A percentile compares a stretch with the other conserved stretches of the same genome.
phyloP scores from a whole-genome alignment of 306 rosid species.

The Dryas alaskensis region DNA sequence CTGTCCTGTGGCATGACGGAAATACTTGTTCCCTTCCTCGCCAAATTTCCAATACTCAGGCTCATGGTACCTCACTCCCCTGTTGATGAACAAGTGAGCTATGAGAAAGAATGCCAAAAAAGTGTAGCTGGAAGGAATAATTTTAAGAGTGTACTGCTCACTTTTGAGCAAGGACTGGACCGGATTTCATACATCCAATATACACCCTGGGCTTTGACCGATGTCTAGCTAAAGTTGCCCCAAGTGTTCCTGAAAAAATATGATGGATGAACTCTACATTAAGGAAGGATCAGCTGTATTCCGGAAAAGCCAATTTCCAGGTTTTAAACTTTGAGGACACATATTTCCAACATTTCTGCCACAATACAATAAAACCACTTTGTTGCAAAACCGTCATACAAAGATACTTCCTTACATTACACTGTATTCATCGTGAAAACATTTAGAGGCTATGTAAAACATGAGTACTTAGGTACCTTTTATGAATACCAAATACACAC shows the following conservation, averaged over 20 bases:
- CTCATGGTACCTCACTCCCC: conserved; percentile 62
- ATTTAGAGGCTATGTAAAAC: not conserved
- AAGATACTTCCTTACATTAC: not conserved
- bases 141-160: conserved; percentile 15
- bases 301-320: not conserved
- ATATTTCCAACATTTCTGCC: not conserved
- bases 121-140: not conserved
- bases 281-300: not conserved
- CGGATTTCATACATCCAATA: conserved; percentile 66
- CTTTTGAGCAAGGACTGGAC: conserved; percentile 63
- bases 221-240: conserved; percentile 54
- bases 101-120: conserved; percentile 2
- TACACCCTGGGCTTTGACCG: conserved; percentile 45
- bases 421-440: not conserved
- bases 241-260: conserved; percentile 46
- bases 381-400: not conserved
- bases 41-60: conserved; percentile 67
- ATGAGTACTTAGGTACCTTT: not conserved
- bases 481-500: not conserved
- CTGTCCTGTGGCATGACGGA: conserved; percentile 67
- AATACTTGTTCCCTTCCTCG: conserved; percentile 59
- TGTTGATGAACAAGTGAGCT: conserved; percentile 16
- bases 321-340: not conserved
- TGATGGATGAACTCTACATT: not conserved
- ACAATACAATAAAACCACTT: not conserved